phyloP scores from a whole-genome alignment of 2,329 filamentous ascomycete genomes.

The Fusarium sp. region DNA sequence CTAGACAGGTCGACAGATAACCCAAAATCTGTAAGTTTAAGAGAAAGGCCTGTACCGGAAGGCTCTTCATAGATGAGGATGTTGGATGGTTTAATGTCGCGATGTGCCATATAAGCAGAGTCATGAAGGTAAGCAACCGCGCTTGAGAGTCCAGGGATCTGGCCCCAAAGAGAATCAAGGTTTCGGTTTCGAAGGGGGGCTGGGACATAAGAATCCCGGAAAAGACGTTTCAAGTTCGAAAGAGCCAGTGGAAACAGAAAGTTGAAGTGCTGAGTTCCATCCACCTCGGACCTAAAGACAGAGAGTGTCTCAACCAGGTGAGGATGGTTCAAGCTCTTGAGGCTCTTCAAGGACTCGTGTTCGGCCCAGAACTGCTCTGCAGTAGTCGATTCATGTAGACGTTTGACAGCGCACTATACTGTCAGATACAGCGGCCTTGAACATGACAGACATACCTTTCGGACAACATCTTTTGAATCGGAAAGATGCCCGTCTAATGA shows the following conservation, averaged over 20 bases:
- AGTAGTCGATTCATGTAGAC: background rate
- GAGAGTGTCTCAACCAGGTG: background rate
- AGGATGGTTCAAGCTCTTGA: background rate
- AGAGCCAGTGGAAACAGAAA: background rate
- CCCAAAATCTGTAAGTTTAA: rapidly evolving
- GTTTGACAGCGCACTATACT: background rate
- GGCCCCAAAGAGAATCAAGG: rapidly evolving
- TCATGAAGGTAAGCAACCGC: background rate
- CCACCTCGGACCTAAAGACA: background rate
- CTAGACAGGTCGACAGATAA: rapidly evolving
- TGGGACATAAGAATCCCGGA: rapidly evolving
- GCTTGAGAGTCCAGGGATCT: rapidly evolving
- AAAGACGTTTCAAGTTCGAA: background rate
- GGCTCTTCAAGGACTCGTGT: background rate
- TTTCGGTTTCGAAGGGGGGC: background rate
- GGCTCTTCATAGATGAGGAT: rapidly evolving
- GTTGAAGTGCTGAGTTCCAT: rapidly evolving
- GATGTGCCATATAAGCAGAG: background rate
- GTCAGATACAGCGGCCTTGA: rapidly evolving
- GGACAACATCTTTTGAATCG: rapidly evolving
- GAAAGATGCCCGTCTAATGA: rapidly evolving
- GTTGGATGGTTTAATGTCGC: background rate
- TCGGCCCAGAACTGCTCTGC: background rate
- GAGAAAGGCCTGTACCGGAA: rapidly evolving
- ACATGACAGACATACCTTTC: background rate